Conservation (phyloP, 257 asterid species). For the Nicotiana noctiflora region DNA sequence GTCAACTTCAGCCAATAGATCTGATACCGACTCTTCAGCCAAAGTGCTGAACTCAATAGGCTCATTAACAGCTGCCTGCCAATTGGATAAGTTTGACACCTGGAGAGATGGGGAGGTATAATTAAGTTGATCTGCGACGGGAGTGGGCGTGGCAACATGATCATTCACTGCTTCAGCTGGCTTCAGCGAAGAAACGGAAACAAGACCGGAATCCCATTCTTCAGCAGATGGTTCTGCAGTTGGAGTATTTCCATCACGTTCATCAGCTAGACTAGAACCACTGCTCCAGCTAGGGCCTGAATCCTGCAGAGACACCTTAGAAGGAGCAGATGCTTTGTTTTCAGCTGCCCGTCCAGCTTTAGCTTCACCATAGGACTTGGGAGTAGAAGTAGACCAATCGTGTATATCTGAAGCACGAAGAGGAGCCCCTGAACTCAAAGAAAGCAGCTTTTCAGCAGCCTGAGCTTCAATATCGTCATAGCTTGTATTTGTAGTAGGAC, state of each 20-base stretch:
- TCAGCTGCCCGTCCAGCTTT: constrained; percentile 34
- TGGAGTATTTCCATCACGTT: constrained; percentile 29
- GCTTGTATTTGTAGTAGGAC: constrained; percentile 18
- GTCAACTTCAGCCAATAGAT: constrained; percentile 71
- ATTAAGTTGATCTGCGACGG: constrained; percentile 21
- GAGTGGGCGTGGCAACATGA: constrained; percentile 20
- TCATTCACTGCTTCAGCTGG: constrained; percentile 36
- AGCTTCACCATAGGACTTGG: constrained; percentile 34
- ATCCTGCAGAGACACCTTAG: constrained; percentile 35
- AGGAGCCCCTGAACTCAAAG: constrained; percentile 18
- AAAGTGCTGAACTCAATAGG: constrained; percentile 62
- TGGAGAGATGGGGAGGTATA: constrained; percentile 35
- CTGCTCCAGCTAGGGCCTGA: constrained; percentile 44
- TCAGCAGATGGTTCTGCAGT: constrained; percentile 26
- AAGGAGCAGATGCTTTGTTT: constrained; percentile 27
- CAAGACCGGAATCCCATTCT: constrained; percentile 46
- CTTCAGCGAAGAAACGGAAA: constrained; percentile 31
- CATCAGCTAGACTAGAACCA: constrained; percentile 30
- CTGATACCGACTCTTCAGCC: constrained; percentile 76
- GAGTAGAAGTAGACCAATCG: constrained; percentile 26
- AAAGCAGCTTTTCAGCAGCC: constrained; percentile 25
- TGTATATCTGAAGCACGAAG: constrained; percentile 16
- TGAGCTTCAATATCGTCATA: constrained; percentile 20
- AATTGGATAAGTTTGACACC: constrained; percentile 28
- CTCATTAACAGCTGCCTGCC: constrained; percentile 44